Conservation (phyloP, 2,329 filamentous ascomycete genomes). For the Fonsecaea pedrosoi region DNA sequence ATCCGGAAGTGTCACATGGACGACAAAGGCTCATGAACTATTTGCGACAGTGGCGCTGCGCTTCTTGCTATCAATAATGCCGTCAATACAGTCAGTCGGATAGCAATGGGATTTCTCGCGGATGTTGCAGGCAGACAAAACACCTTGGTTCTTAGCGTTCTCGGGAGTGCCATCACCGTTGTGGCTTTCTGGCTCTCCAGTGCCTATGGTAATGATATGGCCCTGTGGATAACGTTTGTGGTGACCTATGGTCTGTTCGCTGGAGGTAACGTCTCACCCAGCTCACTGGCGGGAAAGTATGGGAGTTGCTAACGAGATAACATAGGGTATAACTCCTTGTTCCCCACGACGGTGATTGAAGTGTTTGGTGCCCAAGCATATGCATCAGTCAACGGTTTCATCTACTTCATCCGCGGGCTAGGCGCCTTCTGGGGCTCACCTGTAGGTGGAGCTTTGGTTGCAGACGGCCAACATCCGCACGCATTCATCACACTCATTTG, state of each 20-base stretch:
- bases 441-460: slow-evolving; percentile 43
- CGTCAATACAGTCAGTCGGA: slow-evolving; percentile 49
- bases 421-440: slow-evolving; percentile 50
- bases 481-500: slow-evolving; percentile 40
- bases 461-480: slow-evolving; percentile 26
- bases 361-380: slow-evolving; percentile 49
- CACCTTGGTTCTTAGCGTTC: slow-evolving; percentile 46
- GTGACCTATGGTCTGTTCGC: slow-evolving; percentile 49
- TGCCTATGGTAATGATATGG: slow-evolving; percentile 38
- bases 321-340: slow-evolving; percentile 49
- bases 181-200: slow-evolving; percentile 43
- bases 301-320: not conserved
- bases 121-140: slow-evolving; percentile 51
- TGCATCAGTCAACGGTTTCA: slow-evolving; percentile 48
- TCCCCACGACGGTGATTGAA: slow-evolving; percentile 50
- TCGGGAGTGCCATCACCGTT: slow-evolving; percentile 42
- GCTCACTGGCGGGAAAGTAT: not conserved
- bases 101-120: slow-evolving; percentile 48
- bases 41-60: slow-evolving; percentile 44
- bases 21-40: not conserved
- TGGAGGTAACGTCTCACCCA: slow-evolving; percentile 32
- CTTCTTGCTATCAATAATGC: slow-evolving; percentile 52
- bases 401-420: slow-evolving; percentile 50
- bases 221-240: slow-evolving; percentile 42
- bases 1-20: not conserved